These are phyloP conservation scores for Phytophthora nicotianae DNA, from an alignment of 352 stramenopile genomes.

Conservation along the genomic window DNA sequence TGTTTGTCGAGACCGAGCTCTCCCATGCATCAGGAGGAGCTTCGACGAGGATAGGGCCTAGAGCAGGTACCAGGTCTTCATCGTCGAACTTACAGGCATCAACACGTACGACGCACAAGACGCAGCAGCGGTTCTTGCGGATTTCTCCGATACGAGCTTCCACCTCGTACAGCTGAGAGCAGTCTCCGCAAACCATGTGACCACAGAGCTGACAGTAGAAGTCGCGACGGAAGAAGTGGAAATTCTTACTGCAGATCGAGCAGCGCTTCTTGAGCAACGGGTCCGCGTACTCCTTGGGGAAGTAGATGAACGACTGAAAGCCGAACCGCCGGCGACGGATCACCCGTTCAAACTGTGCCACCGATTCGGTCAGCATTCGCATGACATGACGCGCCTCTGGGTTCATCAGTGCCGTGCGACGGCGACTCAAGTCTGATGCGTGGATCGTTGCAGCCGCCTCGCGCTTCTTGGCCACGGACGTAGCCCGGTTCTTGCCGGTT, in stretches of 20 bases:
- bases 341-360: slow-evolving; percentile 56
- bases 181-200: slow-evolving; percentile 51
- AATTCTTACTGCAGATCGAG: slow-evolving; percentile 24
- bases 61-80: slow-evolving; percentile 42
- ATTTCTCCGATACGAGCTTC: slow-evolving; percentile 48
- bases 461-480: slow-evolving; percentile 20
- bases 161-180: slow-evolving; percentile 53
- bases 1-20: slow-evolving; percentile 11
- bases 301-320: slow-evolving; percentile 65
- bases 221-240: slow-evolving; percentile 42
- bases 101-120: slow-evolving; percentile 55
- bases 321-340: slow-evolving; percentile 65
- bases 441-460: slow-evolving; percentile 29
- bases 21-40: slow-evolving; percentile 47
- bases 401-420: slow-evolving; percentile 52
- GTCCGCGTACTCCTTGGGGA: slow-evolving; percentile 41
- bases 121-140: slow-evolving; percentile 51
- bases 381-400: slow-evolving; percentile 51
- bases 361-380: slow-evolving; percentile 50
- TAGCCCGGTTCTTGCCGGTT: slow-evolving; percentile 28
- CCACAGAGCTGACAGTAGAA: slow-evolving; percentile 62
- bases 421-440: slow-evolving; percentile 35
- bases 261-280: slow-evolving; percentile 32
- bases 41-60: slow-evolving; percentile 46
- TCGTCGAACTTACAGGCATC: slow-evolving; percentile 58